Base-by-base conservation (phyloP, 495 filamentous ascomycete genomes). In the Hypoxylon fragiforme region DNA sequence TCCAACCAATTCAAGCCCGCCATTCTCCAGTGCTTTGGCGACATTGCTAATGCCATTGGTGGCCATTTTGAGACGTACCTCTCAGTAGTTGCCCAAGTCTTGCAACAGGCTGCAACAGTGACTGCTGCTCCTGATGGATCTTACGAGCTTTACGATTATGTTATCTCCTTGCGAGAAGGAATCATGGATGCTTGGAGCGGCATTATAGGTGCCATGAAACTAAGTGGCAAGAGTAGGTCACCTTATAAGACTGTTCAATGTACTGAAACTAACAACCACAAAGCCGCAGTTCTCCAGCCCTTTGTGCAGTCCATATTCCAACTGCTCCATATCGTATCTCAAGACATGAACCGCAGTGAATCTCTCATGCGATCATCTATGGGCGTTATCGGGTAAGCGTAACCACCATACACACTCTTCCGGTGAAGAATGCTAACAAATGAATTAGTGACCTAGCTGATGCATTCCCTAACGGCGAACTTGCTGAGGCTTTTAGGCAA, bases 171-270 rank as follows among this genome's bases (percentile, higher is more conserved):
- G 42, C 85, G 94, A 48, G 94, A 98, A 68, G 94, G 92, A 62
- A 96, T 97, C 50, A 96, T 97, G 89, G 94, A 98, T 81, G 94
- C 94, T 12, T 98, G 95, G 90, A 91, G 89, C 66, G 94, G 94
- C 63, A 91, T 92, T 38, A 88, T 98, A 54, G 82, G 91, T 66
- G 90, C 94, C 24, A 88, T 97, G 85, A 96, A 92, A 81, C 73
- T 79, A 39, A 85, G 77, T 39, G 80, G 80, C 71, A 91, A 91
- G 71, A 81, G 87, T 91, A 71, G 69, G 84, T 72, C 9, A 15
- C 38, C 13, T 43, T 9, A 3, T n/a, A 14, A 20, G 16, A 32
- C 20, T 4, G 9, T 46, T 14, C 26, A 28, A 13, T 44, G 12
- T 50, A 3, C 30, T 6, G 7, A 37, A 44, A 61, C 60, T 64